Percentiles rank a stretch among this genome's conserved stretches.
phyloP scores from a whole-genome alignment of 495 filamentous ascomycete species.

The Pseudoneurospora amorphoporcata region DNA sequence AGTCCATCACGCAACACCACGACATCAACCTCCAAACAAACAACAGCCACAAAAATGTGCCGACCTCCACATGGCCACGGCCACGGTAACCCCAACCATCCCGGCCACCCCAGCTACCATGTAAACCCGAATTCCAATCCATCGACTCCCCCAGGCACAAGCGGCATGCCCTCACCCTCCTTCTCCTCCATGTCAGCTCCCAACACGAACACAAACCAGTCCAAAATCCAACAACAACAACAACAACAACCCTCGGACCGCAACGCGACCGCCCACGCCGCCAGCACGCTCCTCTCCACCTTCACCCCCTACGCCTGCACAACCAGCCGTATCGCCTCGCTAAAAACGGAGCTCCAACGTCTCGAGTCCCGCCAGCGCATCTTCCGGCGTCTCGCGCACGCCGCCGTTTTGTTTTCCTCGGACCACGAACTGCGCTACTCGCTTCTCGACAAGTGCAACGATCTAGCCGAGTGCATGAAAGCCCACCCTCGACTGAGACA shows the following conservation, averaged over 20 bases:
- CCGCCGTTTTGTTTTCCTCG: not conserved
- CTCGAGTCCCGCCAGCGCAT: not conserved
- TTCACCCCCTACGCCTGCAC: not conserved
- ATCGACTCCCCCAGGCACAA: not conserved
- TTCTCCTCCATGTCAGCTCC: not conserved
- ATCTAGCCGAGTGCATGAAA: not conserved
- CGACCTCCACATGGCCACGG: not conserved
- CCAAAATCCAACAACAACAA: not conserved
- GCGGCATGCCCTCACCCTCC: not conserved
- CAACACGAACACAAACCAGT: too few relatives aligned
- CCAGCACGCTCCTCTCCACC: not conserved
- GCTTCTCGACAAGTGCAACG: not conserved
- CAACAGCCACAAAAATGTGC: not conserved
- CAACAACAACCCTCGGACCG: not conserved
- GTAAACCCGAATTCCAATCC: too few relatives aligned
- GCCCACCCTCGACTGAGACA: rapidly evolving
- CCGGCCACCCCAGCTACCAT: not conserved
- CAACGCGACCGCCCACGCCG: not conserved
- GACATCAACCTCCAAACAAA: not conserved
- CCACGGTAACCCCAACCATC: not conserved
- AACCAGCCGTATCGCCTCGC: not conserved
- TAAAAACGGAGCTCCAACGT: not conserved
- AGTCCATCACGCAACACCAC: not conserved
- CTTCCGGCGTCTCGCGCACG: not conserved
- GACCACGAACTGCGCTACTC: not conserved